A percentile compares a stretch with the other conserved stretches of the same genome.
These are phyloP conservation scores for Solanum dulcamara DNA, from an alignment of 257 asterid genomes.

Conservation along the genomic window DNA sequence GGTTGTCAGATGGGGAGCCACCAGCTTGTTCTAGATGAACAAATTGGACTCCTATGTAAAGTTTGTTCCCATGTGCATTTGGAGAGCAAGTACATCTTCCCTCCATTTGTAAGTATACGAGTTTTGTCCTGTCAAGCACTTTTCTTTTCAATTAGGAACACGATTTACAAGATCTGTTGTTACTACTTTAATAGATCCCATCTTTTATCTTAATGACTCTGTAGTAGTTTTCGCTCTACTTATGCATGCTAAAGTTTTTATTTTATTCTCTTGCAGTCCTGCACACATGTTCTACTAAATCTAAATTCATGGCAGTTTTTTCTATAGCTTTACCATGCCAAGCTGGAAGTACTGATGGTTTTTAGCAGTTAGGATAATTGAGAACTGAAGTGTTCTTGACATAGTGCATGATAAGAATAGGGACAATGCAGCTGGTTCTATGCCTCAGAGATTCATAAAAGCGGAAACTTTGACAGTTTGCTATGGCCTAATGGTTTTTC, in stretches of 20 bases:
- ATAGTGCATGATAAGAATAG: not conserved
- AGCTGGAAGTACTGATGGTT: not conserved
- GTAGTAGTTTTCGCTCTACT: not conserved
- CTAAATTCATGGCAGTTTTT: not conserved
- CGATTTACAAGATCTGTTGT: not conserved
- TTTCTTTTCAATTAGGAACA: not conserved
- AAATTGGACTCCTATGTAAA: slow-evolving; percentile 49
- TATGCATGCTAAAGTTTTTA: not conserved
- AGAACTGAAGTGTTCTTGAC: not conserved
- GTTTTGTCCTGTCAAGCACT: not conserved
- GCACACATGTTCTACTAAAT: not conserved
- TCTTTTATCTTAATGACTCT: not conserved
- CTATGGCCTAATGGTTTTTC: not conserved
- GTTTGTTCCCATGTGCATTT: slow-evolving; percentile 27
- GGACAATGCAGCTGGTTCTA: not conserved
- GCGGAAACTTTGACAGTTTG: not conserved
- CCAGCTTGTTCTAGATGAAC: slow-evolving; percentile 39
- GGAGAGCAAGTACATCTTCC: slow-evolving; percentile 54
- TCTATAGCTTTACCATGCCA: not conserved
- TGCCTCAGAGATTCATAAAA: not conserved
- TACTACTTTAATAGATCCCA: not conserved
- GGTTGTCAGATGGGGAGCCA: slow-evolving; percentile 49
- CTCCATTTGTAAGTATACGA: slow-evolving; percentile 43
- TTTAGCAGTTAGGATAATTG: not conserved
- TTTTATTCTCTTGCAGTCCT: not conserved